These are phyloP conservation scores for Skeletonema menzelii DNA, from an alignment of 108 stramenopile genomes.

Conservation along the genomic window DNA sequence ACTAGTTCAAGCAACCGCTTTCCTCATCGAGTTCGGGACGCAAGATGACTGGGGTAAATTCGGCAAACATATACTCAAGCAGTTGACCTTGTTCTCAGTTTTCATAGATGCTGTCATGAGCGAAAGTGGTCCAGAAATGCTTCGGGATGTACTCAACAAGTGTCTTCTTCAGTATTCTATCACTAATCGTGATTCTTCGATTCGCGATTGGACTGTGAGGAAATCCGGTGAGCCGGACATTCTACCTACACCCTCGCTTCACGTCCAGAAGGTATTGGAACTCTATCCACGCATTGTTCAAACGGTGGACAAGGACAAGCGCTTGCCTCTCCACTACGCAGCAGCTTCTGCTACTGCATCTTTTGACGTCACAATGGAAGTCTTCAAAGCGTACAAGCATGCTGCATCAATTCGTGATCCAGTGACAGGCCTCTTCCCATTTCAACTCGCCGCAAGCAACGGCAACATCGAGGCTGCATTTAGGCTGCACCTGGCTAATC, in stretches of 20 bases:
- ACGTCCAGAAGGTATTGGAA: not conserved
- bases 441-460: not conserved
- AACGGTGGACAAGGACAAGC: not conserved
- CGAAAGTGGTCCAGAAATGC: not conserved
- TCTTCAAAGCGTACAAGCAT: not conserved
- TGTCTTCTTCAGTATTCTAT: constrained; percentile 2
- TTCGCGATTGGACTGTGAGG: not conserved
- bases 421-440: not conserved
- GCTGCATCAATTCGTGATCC: not conserved
- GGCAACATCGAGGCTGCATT: too few relatives aligned
- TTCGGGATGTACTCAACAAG: constrained; percentile 1
- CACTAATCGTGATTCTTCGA: not conserved
- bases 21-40: too few relatives aligned
- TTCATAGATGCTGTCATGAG: not conserved
- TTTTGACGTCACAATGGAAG: not conserved
- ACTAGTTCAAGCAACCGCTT: too few relatives aligned
- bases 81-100: not conserved
- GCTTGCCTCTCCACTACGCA: not conserved
- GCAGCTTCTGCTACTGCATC: not conserved
- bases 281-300: not conserved
- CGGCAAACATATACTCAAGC: not conserved
- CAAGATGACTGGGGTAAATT: not conserved
- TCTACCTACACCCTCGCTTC: not conserved
- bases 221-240: not conserved
- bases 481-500: not conserved